These are phyloP conservation scores for Nepenthes alata DNA, from an alignment of 179 eudicot genomes.

Conservation along the genomic window DNA sequence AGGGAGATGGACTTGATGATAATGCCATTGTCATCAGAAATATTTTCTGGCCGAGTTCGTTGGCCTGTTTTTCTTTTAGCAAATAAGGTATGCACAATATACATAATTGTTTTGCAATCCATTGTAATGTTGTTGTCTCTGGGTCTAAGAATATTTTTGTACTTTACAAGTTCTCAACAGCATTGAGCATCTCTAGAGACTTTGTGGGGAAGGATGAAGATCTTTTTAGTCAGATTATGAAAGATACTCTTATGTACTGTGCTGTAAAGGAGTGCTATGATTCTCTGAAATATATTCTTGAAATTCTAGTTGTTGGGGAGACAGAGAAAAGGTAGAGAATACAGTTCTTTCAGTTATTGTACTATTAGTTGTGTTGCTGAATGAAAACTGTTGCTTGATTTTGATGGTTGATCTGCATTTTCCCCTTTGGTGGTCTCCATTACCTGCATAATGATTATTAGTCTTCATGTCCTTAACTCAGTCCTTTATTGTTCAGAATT, in stretches of 20 bases:
- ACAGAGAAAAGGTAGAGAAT: slow-evolving; percentile 64
- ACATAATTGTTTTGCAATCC: slow-evolving; percentile 1
- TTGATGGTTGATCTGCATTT: neutral
- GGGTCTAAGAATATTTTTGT: slow-evolving; percentile 7
- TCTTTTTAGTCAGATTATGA: slow-evolving; percentile 50
- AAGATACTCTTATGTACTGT: slow-evolving; percentile 57
- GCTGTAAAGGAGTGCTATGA: slow-evolving; percentile 85
- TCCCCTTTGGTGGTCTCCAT: neutral
- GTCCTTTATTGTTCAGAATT: slow-evolving; percentile 29
- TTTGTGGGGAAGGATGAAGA: slow-evolving; percentile 62
- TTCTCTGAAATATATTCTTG: slow-evolving; percentile 59
- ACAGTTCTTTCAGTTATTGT: slow-evolving; percentile 6
- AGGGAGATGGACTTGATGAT: slow-evolving; percentile 96
- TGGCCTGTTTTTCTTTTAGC: slow-evolving; percentile 99
- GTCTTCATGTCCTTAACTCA: neutral
- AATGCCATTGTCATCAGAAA: slow-evolving; percentile 66
- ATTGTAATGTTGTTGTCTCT: neutral
- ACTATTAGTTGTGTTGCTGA: neutral
- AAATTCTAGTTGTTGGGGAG: slow-evolving; percentile 70
- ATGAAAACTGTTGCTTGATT: neutral
- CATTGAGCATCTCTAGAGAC: slow-evolving; percentile 67
- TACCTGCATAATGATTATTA: neutral
- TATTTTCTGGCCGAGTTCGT: slow-evolving; percentile 50
- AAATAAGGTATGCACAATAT: slow-evolving; percentile 44
- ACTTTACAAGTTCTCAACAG: slow-evolving; percentile 53